A percentile compares a stretch with the other conserved stretches of the same genome.
phyloP scores from a whole-genome alignment of 768 basidiomycete genomes.

The Megacollybia marginata region DNA sequence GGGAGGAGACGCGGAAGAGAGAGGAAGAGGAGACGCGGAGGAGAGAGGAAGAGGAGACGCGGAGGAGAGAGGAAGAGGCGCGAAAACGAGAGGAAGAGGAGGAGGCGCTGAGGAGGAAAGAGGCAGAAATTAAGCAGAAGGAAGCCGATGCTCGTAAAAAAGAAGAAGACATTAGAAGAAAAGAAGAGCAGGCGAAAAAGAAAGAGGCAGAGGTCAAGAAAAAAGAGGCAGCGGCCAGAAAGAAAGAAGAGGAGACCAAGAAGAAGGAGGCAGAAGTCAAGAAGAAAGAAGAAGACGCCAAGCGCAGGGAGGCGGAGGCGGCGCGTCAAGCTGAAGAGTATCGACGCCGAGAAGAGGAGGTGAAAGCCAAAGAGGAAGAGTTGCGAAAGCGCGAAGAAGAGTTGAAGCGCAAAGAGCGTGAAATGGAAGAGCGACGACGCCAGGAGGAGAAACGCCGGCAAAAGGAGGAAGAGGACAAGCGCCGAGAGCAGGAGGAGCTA shows the following conservation, averaged over 20 bases:
- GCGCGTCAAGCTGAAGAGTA: constrained; percentile 3
- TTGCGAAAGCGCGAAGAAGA: constrained; percentile 29
- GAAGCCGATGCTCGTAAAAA: constrained; percentile 5
- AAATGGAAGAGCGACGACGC: constrained; percentile 4
- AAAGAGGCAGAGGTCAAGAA: constrained; percentile 14
- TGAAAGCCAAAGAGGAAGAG: constrained; percentile 15
- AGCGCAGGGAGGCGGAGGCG: constrained; percentile 19
- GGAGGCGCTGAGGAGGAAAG: constrained; percentile 7
- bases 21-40: background rate
- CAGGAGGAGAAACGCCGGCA: constrained; percentile 3
- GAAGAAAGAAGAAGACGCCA: constrained; percentile 20
- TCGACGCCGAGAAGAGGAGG: background rate
- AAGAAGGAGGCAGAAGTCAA: constrained; percentile 17
- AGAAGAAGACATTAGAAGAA: constrained; percentile 7
- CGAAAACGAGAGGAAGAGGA: constrained; percentile 14
- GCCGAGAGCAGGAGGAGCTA: constrained; percentile 17
- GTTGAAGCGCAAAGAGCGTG: constrained; percentile 24
- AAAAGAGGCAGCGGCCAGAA: constrained; percentile 18
- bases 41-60: constrained; percentile 5
- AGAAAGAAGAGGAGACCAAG: constrained; percentile 18
- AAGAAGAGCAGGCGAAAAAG: constrained; percentile 12
- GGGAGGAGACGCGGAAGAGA: background rate
- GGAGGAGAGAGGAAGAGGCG: constrained; percentile 19
- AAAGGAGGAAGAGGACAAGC: constrained; percentile 6
- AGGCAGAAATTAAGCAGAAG: constrained; percentile 1